Percentiles rank a stretch among this genome's conserved stretches.
Conservation (phyloP, 306 rosid species). For the Parietaria judaica region DNA sequence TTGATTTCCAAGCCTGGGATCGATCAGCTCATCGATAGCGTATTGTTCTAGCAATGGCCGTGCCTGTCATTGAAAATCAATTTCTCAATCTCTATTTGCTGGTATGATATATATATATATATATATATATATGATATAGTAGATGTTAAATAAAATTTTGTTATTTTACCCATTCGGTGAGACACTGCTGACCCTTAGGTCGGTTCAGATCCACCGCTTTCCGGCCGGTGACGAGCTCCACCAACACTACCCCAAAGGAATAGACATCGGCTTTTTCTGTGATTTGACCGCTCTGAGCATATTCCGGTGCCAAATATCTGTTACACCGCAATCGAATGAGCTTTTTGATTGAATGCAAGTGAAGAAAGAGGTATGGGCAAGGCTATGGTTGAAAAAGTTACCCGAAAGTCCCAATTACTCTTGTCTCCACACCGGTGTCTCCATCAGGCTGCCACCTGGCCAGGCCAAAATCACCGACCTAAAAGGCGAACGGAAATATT, state of each 20-base stretch:
- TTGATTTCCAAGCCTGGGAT: conserved; percentile 66
- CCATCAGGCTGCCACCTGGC: conserved; percentile 99
- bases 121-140: not conserved
- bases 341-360: conserved; percentile 10
- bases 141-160: not conserved
- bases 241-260: conserved; percentile 93
- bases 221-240: conserved; percentile 87
- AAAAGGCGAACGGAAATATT: conserved; percentile 16
- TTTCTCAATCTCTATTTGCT: not conserved
- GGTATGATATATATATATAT: not conserved
- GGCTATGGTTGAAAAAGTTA: conserved; percentile 19
- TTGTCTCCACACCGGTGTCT: conserved; percentile 85
- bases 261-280: conserved; percentile 97
- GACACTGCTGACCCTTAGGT: conserved; percentile 97
- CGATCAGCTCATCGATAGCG: conserved; percentile 74
- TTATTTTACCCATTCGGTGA: conserved; percentile 83
- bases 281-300: conserved; percentile 97
- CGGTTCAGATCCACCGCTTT: conserved; percentile 93
- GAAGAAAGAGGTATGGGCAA: conserved; percentile 3
- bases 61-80: conserved; percentile 42
- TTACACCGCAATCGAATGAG: conserved; percentile 13
- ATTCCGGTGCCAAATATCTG: conserved; percentile 97
- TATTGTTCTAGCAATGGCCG: conserved; percentile 79
- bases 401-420: conserved; percentile 99
- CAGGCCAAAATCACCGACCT: conserved; percentile 98